Conservation (phyloP, 306 rosid species). For the Ceratonia siliqua region DNA sequence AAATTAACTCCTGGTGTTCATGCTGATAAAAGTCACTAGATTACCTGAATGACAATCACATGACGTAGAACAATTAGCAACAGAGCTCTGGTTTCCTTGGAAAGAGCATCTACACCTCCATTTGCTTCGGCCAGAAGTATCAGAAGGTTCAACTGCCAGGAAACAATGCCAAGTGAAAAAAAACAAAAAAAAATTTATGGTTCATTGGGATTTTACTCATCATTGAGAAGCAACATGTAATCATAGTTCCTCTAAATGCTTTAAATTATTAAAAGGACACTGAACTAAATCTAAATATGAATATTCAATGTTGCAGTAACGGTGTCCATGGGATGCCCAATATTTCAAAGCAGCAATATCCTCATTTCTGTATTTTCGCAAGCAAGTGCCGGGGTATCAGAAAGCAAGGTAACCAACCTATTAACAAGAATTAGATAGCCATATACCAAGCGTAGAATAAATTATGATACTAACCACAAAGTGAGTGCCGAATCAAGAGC, state of each 20-base stretch:
- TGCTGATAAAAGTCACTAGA: slow-evolving; percentile 23
- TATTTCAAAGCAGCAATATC: neutral
- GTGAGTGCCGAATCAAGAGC: slow-evolving; percentile 55
- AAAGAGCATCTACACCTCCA: slow-evolving; percentile 86
- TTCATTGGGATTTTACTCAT: slow-evolving; percentile 16
- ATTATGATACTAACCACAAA: slow-evolving; percentile 63
- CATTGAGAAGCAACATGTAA: slow-evolving; percentile 3
- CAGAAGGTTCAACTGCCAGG: slow-evolving; percentile 59
- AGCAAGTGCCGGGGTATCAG: neutral
- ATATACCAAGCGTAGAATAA: neutral
- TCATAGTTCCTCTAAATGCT: slow-evolving; percentile 11
- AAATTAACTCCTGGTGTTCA: neutral
- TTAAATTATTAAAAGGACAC: slow-evolving; percentile 5
- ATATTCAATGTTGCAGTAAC: neutral
- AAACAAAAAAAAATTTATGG: neutral
- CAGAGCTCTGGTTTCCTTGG: slow-evolving; percentile 54
- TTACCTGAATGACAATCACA: slow-evolving; percentile 82
- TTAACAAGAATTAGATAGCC: slow-evolving; percentile 12
- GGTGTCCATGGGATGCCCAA: neutral
- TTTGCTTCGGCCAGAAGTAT: slow-evolving; percentile 48
- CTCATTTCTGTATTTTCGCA: neutral
- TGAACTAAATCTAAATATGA: slow-evolving; percentile 4
- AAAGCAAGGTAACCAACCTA: neutral
- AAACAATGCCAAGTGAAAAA: slow-evolving; percentile 11
- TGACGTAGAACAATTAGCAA: slow-evolving; percentile 78